These are phyloP conservation scores for Tolypocladium cylindrosporum DNA, from an alignment of 2,329 filamentous ascomycete genomes.

Conservation along the genomic window DNA sequence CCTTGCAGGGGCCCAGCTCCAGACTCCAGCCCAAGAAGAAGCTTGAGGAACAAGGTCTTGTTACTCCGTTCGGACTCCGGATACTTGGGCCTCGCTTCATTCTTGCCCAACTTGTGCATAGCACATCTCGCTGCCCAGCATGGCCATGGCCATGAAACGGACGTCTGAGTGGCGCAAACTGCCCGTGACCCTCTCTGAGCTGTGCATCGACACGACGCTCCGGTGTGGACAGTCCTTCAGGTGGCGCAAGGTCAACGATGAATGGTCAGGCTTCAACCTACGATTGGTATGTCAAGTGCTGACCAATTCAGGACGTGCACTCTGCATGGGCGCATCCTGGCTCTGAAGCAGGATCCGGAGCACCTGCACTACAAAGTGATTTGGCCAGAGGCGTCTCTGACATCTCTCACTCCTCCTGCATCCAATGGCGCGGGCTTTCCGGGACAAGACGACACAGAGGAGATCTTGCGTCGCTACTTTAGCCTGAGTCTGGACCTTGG, in stretches of 20 bases:
- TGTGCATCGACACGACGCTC: constrained; percentile 89
- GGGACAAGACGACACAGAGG: constrained; percentile 56
- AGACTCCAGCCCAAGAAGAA: neutral
- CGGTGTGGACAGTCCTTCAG: constrained; percentile 95
- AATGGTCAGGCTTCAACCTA: constrained; percentile 51
- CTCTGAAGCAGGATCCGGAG: constrained; percentile 69
- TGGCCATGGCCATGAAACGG: constrained; percentile 28
- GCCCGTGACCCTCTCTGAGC: constrained; percentile 70
- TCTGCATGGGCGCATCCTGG: constrained; percentile 74
- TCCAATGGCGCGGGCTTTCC: constrained; percentile 6
- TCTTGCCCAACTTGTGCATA: neutral
- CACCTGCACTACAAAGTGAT: constrained; percentile 72
- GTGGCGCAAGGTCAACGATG: constrained; percentile 77
- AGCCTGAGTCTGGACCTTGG: constrained; percentile 71
- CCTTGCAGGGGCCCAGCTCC: neutral
- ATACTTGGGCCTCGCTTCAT: too few species aligned
- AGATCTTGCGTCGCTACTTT: constrained; percentile 74
- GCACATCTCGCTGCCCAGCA: neutral
- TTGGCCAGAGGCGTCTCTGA: constrained; percentile 32
- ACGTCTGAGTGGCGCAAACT: constrained; percentile 80
- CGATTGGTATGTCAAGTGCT: neutral
- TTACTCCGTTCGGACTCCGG: too few species aligned
- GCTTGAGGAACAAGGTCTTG: too few species aligned
- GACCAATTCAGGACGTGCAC: constrained; percentile 56
- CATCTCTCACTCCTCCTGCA: constrained; percentile 5